Percentiles rank a stretch among this genome's conserved stretches.
These are phyloP conservation scores for Phalaenopsis aphrodite DNA, from an alignment of 106 monocot species.

Conservation along the genomic window DNA sequence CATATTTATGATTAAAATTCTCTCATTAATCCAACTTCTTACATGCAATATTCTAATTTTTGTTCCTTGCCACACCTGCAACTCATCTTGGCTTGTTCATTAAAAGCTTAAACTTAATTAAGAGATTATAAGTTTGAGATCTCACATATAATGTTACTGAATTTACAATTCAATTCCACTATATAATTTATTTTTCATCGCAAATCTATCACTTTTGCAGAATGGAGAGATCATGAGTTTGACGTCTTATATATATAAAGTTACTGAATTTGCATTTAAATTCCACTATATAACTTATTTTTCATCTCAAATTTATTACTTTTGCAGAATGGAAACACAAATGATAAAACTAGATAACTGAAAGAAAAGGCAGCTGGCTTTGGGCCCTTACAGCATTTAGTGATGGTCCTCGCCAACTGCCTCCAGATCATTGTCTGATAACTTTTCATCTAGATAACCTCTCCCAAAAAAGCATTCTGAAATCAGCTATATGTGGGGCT, in stretches of 20 bases:
- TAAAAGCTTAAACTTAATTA: no score
- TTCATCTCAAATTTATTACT: background rate
- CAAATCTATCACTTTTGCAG: background rate
- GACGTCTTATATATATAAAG: no score
- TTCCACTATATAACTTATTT: background rate
- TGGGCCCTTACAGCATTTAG: background rate
- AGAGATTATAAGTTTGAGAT: no score
- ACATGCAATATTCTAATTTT: no score
- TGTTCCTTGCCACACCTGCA: no score
- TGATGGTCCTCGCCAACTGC: conserved; percentile 1
- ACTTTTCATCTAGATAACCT: conserved; percentile 8
- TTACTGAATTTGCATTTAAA: no score
- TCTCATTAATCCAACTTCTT: no score
- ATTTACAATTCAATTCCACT: background rate
- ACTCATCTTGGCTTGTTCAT: no score
- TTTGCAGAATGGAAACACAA: background rate
- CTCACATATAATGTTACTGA: no score
- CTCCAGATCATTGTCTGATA: conserved; percentile 5
- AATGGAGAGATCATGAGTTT: no score
- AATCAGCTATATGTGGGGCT: background rate
- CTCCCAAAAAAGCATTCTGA: background rate
- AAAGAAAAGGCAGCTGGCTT: background rate
- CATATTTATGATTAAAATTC: no score
- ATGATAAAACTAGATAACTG: background rate
- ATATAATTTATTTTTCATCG: background rate